Percentiles rank a stretch among this genome's conserved stretches.
phyloP scores from a whole-genome alignment of 306 rosid genomes.

The Heteromeles arbutifolia region DNA sequence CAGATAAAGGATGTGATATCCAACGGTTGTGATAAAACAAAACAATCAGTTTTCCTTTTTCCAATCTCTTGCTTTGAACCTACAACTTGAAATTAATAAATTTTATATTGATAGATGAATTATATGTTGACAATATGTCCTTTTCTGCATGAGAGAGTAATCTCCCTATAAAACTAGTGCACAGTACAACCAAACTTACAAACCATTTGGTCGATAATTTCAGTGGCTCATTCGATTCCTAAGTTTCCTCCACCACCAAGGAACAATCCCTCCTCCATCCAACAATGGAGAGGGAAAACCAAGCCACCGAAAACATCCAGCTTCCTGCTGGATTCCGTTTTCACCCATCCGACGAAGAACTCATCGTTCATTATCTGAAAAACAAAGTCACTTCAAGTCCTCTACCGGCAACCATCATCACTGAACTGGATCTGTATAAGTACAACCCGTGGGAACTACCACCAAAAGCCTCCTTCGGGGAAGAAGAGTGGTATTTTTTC shows the following conservation, averaged over 20 bases:
- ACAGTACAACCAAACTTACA: slow-evolving; percentile 36
- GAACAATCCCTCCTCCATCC: slow-evolving; percentile 5
- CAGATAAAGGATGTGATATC: background rate
- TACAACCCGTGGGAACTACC: slow-evolving; percentile 75
- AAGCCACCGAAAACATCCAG: slow-evolving; percentile 29
- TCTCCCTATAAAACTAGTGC: slow-evolving; percentile 36
- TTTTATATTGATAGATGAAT: background rate
- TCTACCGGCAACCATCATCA: slow-evolving; percentile 55
- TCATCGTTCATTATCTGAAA: slow-evolving; percentile 56
- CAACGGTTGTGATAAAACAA: background rate
- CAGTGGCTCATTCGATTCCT: slow-evolving; percentile 11
- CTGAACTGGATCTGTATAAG: slow-evolving; percentile 68
- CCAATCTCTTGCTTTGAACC: background rate
- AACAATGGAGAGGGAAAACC: slow-evolving; percentile 16
- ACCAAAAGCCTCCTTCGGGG: slow-evolving; percentile 51
- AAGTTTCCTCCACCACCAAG: slow-evolving; percentile 35
- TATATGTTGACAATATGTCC: slow-evolving; percentile 29
- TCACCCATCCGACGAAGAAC: slow-evolving; percentile 78
- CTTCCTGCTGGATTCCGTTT: slow-evolving; percentile 86
- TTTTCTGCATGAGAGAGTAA: slow-evolving; percentile 29
- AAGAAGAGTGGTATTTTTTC: slow-evolving; percentile 75
- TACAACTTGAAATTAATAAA: background rate
- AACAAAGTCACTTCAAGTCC: slow-evolving; percentile 56
- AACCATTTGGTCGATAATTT: slow-evolving; percentile 36
- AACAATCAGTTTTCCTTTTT: background rate